A percentile compares a stretch with the other conserved stretches of the same genome.
Evolutionary conservation across 495 filamentous ascomycete genomes (phyloP).

Genomic region (Hypoxylon subgilvum): DNA sequence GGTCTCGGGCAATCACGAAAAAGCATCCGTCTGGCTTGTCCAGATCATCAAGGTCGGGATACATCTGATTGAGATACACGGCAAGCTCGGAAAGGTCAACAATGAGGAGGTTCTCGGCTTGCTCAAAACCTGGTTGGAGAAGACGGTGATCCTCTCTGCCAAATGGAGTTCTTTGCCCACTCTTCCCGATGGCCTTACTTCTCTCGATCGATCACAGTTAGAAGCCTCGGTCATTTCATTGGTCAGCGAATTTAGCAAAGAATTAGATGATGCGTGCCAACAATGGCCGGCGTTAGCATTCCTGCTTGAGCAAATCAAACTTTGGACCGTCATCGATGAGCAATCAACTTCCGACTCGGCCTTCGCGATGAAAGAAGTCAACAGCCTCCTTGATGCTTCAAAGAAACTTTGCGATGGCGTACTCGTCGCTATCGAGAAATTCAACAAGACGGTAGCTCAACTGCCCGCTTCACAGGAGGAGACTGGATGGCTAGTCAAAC

Average conservation of each 20-base stretch:
- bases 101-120: slow-evolving; percentile 48
- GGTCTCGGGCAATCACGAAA: slow-evolving; percentile 37
- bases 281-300: slow-evolving; percentile 66
- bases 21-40: slow-evolving; percentile 49
- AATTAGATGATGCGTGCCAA: slow-evolving; percentile 51
- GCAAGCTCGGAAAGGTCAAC: slow-evolving; percentile 61
- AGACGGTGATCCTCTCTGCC: slow-evolving; percentile 46
- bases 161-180: slow-evolving; percentile 56
- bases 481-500: slow-evolving; percentile 65
- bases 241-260: slow-evolving; percentile 51
- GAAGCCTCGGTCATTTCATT: slow-evolving; percentile 52
- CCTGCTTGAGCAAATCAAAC: slow-evolving; percentile 63
- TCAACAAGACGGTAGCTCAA: slow-evolving; percentile 55
- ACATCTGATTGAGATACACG: slow-evolving; percentile 63
- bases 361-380: slow-evolving; percentile 36
- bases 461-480: slow-evolving; percentile 64
- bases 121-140: slow-evolving; percentile 58
- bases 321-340: slow-evolving; percentile 48
- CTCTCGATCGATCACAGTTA: slow-evolving; percentile 49
- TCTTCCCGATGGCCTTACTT: slow-evolving; percentile 62
- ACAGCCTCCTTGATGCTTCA: slow-evolving; percentile 61
- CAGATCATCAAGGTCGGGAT: slow-evolving; percentile 51
- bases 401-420: slow-evolving; percentile 67
- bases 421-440: slow-evolving; percentile 74
- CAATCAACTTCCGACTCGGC: slow-evolving; percentile 5